Conservation (phyloP, 2,329 filamentous ascomycete genomes). For the Aspergillus proliferans region DNA sequence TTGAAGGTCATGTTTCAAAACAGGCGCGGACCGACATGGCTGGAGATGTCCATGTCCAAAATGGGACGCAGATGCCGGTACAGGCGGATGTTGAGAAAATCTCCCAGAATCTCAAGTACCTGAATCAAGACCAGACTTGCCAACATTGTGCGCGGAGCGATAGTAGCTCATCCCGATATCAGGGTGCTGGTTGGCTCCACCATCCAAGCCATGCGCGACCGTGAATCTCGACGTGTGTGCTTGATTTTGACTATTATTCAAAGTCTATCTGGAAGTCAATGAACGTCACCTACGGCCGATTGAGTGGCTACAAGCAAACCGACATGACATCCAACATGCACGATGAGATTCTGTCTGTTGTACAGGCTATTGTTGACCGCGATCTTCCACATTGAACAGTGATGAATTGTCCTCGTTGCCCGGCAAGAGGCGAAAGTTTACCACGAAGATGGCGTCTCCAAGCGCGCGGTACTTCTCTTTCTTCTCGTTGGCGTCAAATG, state of each 20-base stretch:
- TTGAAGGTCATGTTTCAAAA: neutral
- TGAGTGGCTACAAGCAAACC: slow-evolving; percentile 3
- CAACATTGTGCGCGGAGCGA: neutral
- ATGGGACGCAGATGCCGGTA: neutral
- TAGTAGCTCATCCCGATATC: neutral
- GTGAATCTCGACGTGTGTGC: slow-evolving; percentile 2
- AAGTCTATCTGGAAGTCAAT: slow-evolving; percentile 8
- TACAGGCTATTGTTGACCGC: too few relatives aligned
- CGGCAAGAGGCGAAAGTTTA: too few relatives aligned
- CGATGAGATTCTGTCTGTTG: too few relatives aligned
- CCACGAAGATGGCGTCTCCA: too few relatives aligned
- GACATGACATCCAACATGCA: too few relatives aligned
- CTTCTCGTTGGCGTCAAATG: too few relatives aligned
- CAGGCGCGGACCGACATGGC: neutral
- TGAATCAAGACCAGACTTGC: neutral
- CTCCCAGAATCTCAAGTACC: neutral
- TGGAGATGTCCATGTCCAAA: neutral
- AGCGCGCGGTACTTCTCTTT: too few relatives aligned
- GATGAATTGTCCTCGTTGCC: too few relatives aligned
- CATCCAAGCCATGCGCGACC: neutral
- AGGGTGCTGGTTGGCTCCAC: neutral
- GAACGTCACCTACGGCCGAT: slow-evolving; percentile 5
- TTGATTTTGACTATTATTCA: slow-evolving; percentile 3
- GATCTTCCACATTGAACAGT: too few relatives aligned
- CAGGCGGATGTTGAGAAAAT: neutral